Evolutionary conservation across 352 stramenopile genomes (phyloP), one percentile per base, ranked within the genome.

Genomic region (Phytophthora citricola): DNA sequence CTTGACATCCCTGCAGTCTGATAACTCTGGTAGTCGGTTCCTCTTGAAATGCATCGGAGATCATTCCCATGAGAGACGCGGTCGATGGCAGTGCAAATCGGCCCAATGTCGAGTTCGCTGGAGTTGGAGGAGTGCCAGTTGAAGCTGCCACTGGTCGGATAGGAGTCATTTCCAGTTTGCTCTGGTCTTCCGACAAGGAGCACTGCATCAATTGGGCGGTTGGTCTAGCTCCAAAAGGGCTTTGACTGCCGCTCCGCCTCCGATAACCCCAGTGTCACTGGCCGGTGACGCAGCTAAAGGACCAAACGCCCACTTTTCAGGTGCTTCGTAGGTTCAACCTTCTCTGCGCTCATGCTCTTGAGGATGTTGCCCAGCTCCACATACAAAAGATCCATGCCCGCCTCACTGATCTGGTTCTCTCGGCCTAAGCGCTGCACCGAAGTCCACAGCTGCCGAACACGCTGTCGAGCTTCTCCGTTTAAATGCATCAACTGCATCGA

Each of bases 401-500:
- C n/a, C 60, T 82, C 34, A 65, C 71, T 47, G 80, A 93, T 71
- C 69, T 79, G 24, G 51, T 76, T 48, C 49, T 93, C 55, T 64
- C 67, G 72, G 6, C 78, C 79, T 2, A 93, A 69, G 8, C 71
- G 73, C 51, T 93, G 85, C 12, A 89, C 66, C 10, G 73, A 78
- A 39, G 75, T 77, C 83, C 85, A 93, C 9, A 93, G 58, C 58
- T 90, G 78, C 9, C 83, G 81, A 0, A 92, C 63, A 46, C 69
- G 71, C 49, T 90, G 78, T 0, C 76, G 80, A 29, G 71, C 66
- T 27, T 91, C 78, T 58, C 80, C 84, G 26, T 93, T 86, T 7
- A 87, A 49, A 54, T 91, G 78, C 41, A 90, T 51, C 0, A 92
- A 55, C 57, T 93, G 83, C 32, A 92, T 76, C 10, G 83, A 91